These are phyloP conservation scores for Claviceps pazoutovae DNA, from an alignment of 2,329 filamentous ascomycete genomes.

Conservation along the genomic window DNA sequence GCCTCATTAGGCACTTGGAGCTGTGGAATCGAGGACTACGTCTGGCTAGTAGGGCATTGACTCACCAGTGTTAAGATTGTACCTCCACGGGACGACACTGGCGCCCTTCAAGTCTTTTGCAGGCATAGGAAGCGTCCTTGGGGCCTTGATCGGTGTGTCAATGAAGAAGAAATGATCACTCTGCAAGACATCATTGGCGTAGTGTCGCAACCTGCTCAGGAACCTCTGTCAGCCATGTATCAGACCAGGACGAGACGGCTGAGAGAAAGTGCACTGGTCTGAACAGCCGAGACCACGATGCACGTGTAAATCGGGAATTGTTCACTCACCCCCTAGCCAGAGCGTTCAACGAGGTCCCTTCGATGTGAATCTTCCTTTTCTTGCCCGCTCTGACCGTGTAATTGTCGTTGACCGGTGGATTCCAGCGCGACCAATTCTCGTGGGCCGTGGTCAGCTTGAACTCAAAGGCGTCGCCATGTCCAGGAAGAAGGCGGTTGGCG, in stretches of 20 bases:
- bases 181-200: constrained; percentile 9
- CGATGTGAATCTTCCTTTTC: constrained; percentile 8
- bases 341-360: constrained; percentile 10
- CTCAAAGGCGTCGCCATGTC: constrained; percentile 6
- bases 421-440: constrained; percentile 11
- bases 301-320: background rate
- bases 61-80: constrained; percentile 35
- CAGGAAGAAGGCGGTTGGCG: constrained; percentile 8
- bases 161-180: constrained; percentile 10
- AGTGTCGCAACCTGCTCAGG: constrained; percentile 8
- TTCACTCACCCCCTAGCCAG: constrained; percentile 11
- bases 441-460: constrained; percentile 7
- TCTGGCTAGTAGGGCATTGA: background rate
- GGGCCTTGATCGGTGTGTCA: constrained; percentile 1
- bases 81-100: constrained; percentile 15
- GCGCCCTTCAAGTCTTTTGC: constrained; percentile 4
- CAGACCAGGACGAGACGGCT: background rate
- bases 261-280: background rate
- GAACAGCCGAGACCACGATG: background rate
- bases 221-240: background rate
- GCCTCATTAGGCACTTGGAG: background rate
- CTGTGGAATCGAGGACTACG: background rate
- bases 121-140: constrained; percentile 4
- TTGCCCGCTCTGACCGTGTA: constrained; percentile 8
- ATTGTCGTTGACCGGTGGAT: constrained; percentile 9